Evolutionary conservation across 345 rosid species (phyloP).

Genomic region (Cardamine resedifolia): DNA sequence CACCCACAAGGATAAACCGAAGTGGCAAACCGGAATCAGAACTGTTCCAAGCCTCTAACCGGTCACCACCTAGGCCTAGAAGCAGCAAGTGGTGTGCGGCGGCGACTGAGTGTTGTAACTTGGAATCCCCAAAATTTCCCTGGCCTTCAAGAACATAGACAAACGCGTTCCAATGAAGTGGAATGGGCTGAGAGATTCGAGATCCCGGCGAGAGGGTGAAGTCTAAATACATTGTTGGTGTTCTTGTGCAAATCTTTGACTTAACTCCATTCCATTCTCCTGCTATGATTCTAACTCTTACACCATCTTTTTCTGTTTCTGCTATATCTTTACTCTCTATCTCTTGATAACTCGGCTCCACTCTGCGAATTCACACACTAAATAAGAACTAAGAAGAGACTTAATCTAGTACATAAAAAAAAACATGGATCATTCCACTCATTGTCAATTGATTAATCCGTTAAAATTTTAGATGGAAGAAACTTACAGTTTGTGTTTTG

Average conservation of each 20-base stretch:
- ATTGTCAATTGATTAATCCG: background rate
- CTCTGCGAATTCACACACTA: constrained; percentile 43
- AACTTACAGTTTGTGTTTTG: constrained; percentile 71
- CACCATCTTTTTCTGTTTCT: constrained; percentile 62
- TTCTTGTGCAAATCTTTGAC: constrained; percentile 73
- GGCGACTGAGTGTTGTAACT: constrained; percentile 28
- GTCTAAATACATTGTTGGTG: constrained; percentile 94
- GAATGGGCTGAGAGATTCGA: constrained; percentile 63
- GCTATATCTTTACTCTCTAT: constrained; percentile 57
- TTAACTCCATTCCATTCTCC: constrained; percentile 77
- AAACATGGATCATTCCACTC: background rate
- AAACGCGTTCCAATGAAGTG: constrained; percentile 67
- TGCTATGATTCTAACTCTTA: constrained; percentile 73
- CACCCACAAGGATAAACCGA: constrained; percentile 78
- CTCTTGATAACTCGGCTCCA: constrained; percentile 87
- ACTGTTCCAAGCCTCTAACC: constrained; percentile 73
- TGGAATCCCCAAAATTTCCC: constrained; percentile 52
- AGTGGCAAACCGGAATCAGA: constrained; percentile 47
- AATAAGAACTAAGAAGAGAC: constrained; percentile 13
- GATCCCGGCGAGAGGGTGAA: constrained; percentile 69
- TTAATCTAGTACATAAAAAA: background rate
- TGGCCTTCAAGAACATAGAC: constrained; percentile 77
- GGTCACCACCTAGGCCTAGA: constrained; percentile 53
- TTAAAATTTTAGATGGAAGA: background rate
- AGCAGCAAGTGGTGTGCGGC: constrained; percentile 58